These are phyloP conservation scores for Penicillium daleae DNA, from an alignment of 495 filamentous ascomycete genomes.

Conservation along the genomic window DNA sequence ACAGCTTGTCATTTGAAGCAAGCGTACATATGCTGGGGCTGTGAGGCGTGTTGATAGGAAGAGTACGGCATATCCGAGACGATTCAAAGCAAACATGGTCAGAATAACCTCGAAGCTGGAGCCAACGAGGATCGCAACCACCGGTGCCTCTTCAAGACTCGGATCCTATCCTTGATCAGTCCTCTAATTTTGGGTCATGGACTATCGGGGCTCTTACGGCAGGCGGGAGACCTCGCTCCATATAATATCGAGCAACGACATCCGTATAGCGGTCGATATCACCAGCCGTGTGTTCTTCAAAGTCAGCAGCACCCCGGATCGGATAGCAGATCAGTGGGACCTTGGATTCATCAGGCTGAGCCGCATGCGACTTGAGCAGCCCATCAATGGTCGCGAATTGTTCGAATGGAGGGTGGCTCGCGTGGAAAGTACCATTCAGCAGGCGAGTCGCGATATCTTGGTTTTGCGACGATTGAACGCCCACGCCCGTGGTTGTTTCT, in stretches of 20 bases:
- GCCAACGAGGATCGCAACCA: conserved; percentile 53
- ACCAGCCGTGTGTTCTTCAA: conserved; percentile 33
- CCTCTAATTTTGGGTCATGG: not conserved
- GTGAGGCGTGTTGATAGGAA: conserved; percentile 60
- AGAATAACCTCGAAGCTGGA: conserved; percentile 60
- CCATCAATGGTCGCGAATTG: conserved; percentile 32
- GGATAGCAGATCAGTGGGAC: conserved; percentile 33
- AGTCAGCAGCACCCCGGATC: conserved; percentile 24
- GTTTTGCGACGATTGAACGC: conserved; percentile 11
- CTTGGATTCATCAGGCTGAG: conserved; percentile 23
- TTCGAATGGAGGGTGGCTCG: conserved; percentile 27
- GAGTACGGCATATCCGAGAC: conserved; percentile 58
- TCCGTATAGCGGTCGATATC: conserved; percentile 34
- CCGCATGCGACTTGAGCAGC: conserved; percentile 29
- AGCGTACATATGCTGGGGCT: conserved; percentile 49
- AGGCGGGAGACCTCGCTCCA: conserved; percentile 24
- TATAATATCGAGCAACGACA: conserved; percentile 30
- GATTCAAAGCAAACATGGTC: conserved; percentile 57
- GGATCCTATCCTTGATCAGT: conserved; percentile 20
- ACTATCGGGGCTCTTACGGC: conserved; percentile 16
- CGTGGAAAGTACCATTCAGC: conserved; percentile 32
- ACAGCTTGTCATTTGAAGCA: conserved; percentile 51
- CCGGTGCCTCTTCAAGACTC: conserved; percentile 28
- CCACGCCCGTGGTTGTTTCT: conserved; percentile 17
- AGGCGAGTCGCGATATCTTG: conserved; percentile 30